These are phyloP conservation scores for Byssochlamys sp. DNA, from an alignment of 2,329 filamentous ascomycete species.

Conservation along the genomic window DNA sequence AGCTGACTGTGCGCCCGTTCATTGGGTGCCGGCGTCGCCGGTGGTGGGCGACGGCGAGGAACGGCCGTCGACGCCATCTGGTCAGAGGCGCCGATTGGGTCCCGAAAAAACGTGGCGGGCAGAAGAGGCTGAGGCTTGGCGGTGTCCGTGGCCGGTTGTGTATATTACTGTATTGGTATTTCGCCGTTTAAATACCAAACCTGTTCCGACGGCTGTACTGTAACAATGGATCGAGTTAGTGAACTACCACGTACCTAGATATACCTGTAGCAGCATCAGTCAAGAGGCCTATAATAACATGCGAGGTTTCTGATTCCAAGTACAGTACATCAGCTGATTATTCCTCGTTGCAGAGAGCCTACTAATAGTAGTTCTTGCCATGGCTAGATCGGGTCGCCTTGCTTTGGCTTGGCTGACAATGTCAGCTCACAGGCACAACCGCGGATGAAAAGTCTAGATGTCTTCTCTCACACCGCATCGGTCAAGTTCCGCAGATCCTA, in stretches of 20 bases:
- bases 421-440: background rate
- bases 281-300: too few relatives aligned
- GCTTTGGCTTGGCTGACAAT: background rate
- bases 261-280: background rate
- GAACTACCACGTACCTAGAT: too few relatives aligned
- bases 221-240: background rate
- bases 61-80: background rate
- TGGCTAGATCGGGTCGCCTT: background rate
- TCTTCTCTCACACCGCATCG: background rate
- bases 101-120: constrained; percentile 3
- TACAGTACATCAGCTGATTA: too few relatives aligned
- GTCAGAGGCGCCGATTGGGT: constrained; percentile 2
- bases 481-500: background rate
- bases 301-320: too few relatives aligned
- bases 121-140: background rate
- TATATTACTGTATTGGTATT: background rate
- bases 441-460: background rate
- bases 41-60: background rate
- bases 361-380: background rate
- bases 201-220: background rate
- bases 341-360: background rate
- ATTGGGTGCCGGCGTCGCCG: background rate
- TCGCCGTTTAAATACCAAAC: background rate
- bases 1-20: background rate
- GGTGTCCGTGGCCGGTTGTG: background rate